Evolutionary conservation across 2,329 filamentous ascomycete genomes (phyloP).

Genomic region (Hortaea werneckii): DNA sequence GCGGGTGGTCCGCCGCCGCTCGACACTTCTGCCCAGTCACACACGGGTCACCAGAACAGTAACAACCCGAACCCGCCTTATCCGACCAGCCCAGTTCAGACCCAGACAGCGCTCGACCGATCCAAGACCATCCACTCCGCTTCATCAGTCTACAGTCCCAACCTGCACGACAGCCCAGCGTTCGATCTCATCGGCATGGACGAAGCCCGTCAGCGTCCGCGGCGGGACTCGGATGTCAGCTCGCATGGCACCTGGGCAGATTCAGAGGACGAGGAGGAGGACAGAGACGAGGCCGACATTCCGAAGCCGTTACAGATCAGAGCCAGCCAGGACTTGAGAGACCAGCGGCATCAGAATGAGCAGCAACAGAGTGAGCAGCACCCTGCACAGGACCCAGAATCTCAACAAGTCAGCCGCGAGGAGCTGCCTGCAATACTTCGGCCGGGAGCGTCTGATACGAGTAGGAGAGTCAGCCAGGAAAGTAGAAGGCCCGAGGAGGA

Average conservation of each 20-base stretch:
- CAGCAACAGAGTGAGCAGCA: constrained; percentile 8
- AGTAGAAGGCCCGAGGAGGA: constrained; percentile 14
- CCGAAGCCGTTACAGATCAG: constrained; percentile 20
- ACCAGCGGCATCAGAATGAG: background rate
- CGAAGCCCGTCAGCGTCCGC: constrained; percentile 14
- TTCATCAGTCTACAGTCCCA: constrained; percentile 24
- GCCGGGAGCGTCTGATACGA: constrained; percentile 14
- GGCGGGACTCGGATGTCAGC: constrained; percentile 27
- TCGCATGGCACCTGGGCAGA: constrained; percentile 27
- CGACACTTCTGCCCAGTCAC: constrained; percentile 27
- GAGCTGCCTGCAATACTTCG: constrained; percentile 19
- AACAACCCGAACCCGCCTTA: constrained; percentile 34
- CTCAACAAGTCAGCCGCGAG: constrained; percentile 1
- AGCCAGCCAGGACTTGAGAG: constrained; percentile 13
- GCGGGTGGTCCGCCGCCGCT: constrained; percentile 19
- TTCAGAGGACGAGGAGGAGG: constrained; percentile 9
- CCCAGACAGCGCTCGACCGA: constrained; percentile 16
- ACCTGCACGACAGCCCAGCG: constrained; percentile 27
- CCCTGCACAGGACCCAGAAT: constrained; percentile 6
- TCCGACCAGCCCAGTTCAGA: constrained; percentile 29
- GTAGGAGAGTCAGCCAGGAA: constrained; percentile 6
- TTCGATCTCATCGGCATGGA: constrained; percentile 30
- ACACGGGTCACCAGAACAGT: constrained; percentile 12
- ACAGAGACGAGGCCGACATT: constrained; percentile 12
- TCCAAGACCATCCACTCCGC: constrained; percentile 14